Conservation (phyloP, 495 filamentous ascomycete species). For the Pyrenula aspistea region DNA sequence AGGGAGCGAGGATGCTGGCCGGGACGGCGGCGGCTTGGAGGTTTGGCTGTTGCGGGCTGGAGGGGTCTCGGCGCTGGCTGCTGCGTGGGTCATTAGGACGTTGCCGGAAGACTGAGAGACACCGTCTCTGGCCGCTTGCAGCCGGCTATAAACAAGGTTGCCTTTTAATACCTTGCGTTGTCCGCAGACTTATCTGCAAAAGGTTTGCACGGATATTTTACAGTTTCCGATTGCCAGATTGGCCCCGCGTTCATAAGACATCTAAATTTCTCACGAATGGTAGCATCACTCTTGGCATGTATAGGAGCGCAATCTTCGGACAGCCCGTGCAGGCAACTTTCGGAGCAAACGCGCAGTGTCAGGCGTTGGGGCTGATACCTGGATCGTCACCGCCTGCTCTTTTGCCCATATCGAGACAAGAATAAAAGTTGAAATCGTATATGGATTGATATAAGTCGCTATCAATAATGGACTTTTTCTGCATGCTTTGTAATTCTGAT, state of each 20-base stretch:
- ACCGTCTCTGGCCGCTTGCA: neutral
- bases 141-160: neutral
- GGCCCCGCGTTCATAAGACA: neutral
- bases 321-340: neutral
- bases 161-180: neutral
- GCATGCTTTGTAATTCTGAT: neutral
- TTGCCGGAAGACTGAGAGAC: neutral
- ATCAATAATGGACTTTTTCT: no score
- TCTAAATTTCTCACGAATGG: neutral
- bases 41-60: neutral
- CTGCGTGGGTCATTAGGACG: neutral
- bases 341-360: neutral
- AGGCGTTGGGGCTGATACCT: neutral
- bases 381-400: neutral
- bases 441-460: neutral
- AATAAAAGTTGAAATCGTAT: neutral
- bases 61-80: neutral
- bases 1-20: neutral
- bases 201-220: neutral
- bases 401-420: neutral
- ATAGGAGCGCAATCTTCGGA: neutral
- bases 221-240: neutral
- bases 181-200: neutral
- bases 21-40: neutral
- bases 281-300: neutral